phyloP scores from a whole-genome alignment of 176 grass and related monocot genomes.

The Oryza meyeriana region DNA sequence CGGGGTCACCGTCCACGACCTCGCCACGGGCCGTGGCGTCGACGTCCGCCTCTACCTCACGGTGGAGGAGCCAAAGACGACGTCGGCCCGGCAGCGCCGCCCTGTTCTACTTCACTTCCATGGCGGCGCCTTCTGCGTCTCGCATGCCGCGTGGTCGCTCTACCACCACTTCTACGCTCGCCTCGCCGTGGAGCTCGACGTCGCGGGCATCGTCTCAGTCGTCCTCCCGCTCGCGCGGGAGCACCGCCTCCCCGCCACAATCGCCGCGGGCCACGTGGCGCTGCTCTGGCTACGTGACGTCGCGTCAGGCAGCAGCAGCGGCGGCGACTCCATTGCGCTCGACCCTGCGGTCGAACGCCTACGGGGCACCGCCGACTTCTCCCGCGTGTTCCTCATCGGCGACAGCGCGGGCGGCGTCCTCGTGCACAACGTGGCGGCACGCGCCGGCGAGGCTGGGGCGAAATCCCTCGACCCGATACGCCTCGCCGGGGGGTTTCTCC shows the following conservation, averaged over 20 bases:
- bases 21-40: conserved; percentile 8
- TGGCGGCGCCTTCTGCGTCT: conserved; percentile 49
- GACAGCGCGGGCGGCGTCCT: conserved; percentile 49
- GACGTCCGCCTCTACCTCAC: conserved; percentile 38
- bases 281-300: conserved; percentile 45
- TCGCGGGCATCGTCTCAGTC: conserved; percentile 38
- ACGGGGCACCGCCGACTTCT: conserved; percentile 33
- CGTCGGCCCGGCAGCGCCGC: background rate
- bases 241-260: conserved; percentile 32
- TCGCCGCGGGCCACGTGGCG: conserved; percentile 9
- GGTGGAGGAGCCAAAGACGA: background rate
- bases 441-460: background rate
- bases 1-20: conserved; percentile 48
- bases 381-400: conserved; percentile 53
- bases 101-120: conserved; percentile 51
- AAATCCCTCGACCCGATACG: background rate
- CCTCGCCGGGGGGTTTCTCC: conserved; percentile 33
- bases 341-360: background rate
- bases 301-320: background rate
- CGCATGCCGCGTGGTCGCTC: conserved; percentile 31
- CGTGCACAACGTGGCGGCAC: conserved; percentile 41
- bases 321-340: background rate
- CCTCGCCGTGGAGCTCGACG: background rate
- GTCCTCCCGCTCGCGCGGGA: conserved; percentile 38
- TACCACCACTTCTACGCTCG: conserved; percentile 50